These are phyloP conservation scores for Fraxinus cuspidata DNA, from an alignment of 257 asterid species.

Conservation along the genomic window DNA sequence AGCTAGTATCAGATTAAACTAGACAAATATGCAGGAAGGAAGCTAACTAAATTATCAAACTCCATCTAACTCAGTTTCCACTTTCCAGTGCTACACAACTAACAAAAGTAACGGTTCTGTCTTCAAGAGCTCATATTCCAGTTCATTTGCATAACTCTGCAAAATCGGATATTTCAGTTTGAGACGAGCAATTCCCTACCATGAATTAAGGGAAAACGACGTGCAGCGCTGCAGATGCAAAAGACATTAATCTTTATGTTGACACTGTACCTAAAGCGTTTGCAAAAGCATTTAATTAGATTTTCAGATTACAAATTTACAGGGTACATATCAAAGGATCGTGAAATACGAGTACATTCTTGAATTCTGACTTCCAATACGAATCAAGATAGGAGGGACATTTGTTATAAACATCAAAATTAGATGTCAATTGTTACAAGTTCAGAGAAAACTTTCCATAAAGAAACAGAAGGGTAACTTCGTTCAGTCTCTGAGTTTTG, in stretches of 20 bases:
- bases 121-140: neutral
- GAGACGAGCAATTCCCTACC: slow-evolving; percentile 21
- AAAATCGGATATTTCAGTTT: slow-evolving; percentile 12
- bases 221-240: neutral
- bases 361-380: neutral
- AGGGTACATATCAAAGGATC: neutral
- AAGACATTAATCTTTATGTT: neutral
- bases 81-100: neutral
- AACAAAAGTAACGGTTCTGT: neutral
- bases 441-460: neutral
- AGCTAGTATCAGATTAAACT: neutral
- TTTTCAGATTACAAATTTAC: neutral
- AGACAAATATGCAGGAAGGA: neutral
- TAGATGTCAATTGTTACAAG: neutral
- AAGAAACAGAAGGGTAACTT: neutral
- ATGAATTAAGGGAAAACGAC: neutral
- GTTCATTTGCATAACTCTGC: slow-evolving; percentile 23
- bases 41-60: neutral
- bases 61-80: neutral
- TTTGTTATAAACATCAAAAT: neutral
- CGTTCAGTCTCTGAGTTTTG: neutral
- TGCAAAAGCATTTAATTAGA: neutral
- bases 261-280: neutral
- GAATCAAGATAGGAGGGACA: neutral
- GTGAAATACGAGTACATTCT: neutral